Percentiles rank a stretch among this genome's conserved stretches.
These are phyloP conservation scores for Cyclostephanos tholiformis DNA, from an alignment of 108 stramenopile species.

Conservation along the genomic window DNA sequence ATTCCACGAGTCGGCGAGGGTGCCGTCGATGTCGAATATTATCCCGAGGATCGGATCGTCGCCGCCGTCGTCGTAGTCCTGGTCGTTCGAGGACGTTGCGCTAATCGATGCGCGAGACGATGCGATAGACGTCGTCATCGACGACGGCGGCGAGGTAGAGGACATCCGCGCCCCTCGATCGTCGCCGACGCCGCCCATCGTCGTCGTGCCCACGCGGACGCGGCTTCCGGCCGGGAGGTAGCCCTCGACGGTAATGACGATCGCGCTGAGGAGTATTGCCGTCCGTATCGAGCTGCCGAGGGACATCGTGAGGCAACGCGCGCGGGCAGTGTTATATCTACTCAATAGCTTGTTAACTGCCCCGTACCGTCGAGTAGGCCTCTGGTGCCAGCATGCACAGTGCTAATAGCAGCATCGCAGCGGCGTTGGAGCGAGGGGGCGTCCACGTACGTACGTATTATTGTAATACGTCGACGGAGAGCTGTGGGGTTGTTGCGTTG, in stretches of 20 bases:
- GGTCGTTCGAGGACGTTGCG: background rate
- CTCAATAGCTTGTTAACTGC: no score
- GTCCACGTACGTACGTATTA: no score
- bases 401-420: no score
- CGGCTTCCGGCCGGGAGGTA: background rate
- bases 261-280: background rate
- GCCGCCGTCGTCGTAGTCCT: background rate
- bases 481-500: no score
- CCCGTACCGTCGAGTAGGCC: no score
- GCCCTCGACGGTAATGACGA: background rate
- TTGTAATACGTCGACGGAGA: no score
- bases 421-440: no score
- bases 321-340: no score
- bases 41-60: constrained; percentile 48
- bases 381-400: no score
- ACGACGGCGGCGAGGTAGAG: constrained; percentile 13
- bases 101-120: background rate
- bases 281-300: background rate
- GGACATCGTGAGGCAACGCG: background rate
- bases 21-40: constrained; percentile 87
- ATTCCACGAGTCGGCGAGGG: constrained; percentile 85
- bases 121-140: constrained; percentile 2
- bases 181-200: constrained; percentile 1
- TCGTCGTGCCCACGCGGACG: background rate
- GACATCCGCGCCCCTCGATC: constrained; percentile 4